A percentile compares a stretch with the other conserved stretches of the same genome.
Conservation (phyloP, 768 basidiomycete genomes). For the Kwoniella bestiolae region DNA sequence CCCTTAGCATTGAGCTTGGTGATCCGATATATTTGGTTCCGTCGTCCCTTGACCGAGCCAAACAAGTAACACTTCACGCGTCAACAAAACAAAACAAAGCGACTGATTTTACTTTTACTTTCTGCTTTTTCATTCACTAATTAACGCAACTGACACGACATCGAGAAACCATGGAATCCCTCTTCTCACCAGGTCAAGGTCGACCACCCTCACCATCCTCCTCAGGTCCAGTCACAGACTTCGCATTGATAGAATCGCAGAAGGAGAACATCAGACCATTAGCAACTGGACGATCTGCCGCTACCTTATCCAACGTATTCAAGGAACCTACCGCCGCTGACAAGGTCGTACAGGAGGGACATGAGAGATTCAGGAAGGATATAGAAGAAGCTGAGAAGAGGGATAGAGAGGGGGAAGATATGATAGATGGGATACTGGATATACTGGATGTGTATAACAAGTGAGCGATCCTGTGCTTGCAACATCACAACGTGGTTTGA, state of each 20-base stretch:
- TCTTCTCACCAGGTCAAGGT: constrained; percentile 28
- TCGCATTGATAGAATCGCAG: constrained; percentile 59
- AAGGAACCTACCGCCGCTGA: constrained; percentile 69
- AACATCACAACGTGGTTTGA: background rate
- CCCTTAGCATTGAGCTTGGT: too few relatives aligned
- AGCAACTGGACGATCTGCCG: constrained; percentile 60
- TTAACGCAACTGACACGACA: background rate
- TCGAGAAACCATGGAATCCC: constrained; percentile 26
- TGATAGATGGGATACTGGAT: constrained; percentile 72
- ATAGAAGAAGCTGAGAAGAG: constrained; percentile 58
- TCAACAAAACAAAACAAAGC: constrained; percentile 15
- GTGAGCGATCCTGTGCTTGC: constrained; percentile 54
- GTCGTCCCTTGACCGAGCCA: constrained; percentile 8
- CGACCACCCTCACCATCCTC: constrained; percentile 16
- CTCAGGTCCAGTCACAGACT: constrained; percentile 58
- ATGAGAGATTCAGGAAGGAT: constrained; percentile 55
- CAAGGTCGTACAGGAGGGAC: constrained; percentile 58
- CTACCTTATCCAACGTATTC: constrained; percentile 59
- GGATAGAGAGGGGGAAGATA: constrained; percentile 58
- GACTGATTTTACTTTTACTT: constrained; percentile 22
- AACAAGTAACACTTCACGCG: constrained; percentile 15
- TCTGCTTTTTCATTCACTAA: background rate
- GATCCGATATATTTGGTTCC: background rate
- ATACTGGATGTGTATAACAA: constrained; percentile 81
- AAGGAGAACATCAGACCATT: constrained; percentile 63